A percentile compares a stretch with the other conserved stretches of the same genome.
These are phyloP conservation scores for Wickerhamomyces chambardii DNA, from an alignment of 805 yeast genomes.

Conservation along the genomic window DNA sequence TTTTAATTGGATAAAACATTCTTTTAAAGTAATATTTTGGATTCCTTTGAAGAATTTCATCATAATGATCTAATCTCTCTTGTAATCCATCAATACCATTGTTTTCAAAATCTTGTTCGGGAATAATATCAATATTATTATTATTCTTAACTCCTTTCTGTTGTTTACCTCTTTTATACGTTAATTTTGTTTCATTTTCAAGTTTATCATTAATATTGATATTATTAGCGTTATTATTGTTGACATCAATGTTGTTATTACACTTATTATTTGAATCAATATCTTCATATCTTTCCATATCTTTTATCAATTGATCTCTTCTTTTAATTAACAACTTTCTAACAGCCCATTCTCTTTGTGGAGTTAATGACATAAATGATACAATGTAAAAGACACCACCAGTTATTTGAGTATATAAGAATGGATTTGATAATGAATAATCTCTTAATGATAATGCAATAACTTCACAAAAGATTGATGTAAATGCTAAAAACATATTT, in stretches of 20 bases:
- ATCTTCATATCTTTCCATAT: background rate
- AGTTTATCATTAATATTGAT: too few species aligned
- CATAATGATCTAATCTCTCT: background rate
- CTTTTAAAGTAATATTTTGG: conserved; percentile 6
- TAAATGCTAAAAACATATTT: conserved; percentile 21
- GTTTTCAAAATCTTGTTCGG: background rate
- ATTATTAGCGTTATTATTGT: too few species aligned
- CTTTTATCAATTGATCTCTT: conserved; percentile 1
- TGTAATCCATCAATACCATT: background rate
- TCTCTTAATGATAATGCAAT: conserved; percentile 40
- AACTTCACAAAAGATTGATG: conserved; percentile 41
- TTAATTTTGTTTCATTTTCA: too few species aligned
- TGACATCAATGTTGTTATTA: too few species aligned
- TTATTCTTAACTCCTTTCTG: too few species aligned
- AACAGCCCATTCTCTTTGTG: conserved; percentile 43
- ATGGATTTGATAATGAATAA: conserved; percentile 27
- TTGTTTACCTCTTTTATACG: too few species aligned
- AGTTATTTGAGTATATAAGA: conserved; percentile 48
- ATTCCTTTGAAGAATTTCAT: background rate
- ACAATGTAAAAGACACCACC: conserved; percentile 39
- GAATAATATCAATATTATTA: too few species aligned
- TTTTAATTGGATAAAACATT: conserved; percentile 7
- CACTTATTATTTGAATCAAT: background rate
- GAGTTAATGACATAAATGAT: conserved; percentile 30
- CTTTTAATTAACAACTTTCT: conserved; percentile 20